Conservation (phyloP, 202 grass and related monocot species). For the Schoenoplectus tabernaemontani region DNA sequence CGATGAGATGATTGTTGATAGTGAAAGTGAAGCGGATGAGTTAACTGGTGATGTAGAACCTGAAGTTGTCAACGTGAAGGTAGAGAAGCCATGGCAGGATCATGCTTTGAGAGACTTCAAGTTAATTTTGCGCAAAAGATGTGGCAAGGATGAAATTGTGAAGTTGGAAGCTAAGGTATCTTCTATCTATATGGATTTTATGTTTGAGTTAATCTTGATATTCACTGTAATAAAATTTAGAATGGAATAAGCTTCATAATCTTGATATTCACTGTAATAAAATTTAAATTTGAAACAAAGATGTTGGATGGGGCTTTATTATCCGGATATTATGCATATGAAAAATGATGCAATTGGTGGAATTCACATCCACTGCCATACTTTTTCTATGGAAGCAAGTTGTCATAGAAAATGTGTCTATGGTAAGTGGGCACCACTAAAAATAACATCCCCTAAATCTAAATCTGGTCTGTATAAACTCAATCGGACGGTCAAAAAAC, state of each 20-base stretch:
- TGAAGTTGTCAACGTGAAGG: slow-evolving; percentile 24
- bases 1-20: slow-evolving; percentile 49
- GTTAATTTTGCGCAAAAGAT: slow-evolving; percentile 58
- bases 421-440: no score
- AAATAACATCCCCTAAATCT: no score
- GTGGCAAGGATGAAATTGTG: slow-evolving; percentile 38
- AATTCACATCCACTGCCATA: no score
- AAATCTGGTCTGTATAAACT: no score
- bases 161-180: slow-evolving; percentile 87
- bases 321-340: background rate
- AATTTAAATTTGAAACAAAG: background rate
- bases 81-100: slow-evolving; percentile 55
- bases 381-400: no score
- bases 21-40: slow-evolving; percentile 66
- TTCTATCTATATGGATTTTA: background rate
- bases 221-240: background rate
- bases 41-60: slow-evolving; percentile 37
- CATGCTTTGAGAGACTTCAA: slow-evolving; percentile 64
- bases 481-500: no score
- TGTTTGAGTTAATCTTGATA: background rate
- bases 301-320: background rate
- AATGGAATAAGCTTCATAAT: background rate
- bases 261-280: background rate
- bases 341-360: background rate
- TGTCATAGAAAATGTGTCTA: no score